These are phyloP conservation scores for Aspergillus pseudoterreus DNA, from an alignment of 2,329 filamentous ascomycete genomes.

Conservation along the genomic window DNA sequence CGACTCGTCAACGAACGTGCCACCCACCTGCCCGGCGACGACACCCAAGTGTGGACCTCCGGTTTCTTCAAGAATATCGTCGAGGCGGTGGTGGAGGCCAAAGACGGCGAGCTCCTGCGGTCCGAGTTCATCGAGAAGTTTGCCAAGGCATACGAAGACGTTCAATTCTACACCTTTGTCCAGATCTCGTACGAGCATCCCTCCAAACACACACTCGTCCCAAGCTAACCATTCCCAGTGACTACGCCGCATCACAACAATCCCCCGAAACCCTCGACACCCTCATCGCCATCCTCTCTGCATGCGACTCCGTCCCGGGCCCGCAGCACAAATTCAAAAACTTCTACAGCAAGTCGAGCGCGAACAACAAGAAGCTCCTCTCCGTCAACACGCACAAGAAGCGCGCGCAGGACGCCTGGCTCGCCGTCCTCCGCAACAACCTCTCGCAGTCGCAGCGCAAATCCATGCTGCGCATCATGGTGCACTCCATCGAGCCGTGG, in stretches of 20 bases:
- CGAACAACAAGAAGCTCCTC: constrained; percentile 65
- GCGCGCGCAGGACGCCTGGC: constrained; percentile 81
- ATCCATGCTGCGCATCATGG: constrained; percentile 68
- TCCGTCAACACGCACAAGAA: constrained; percentile 70
- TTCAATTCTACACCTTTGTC: constrained; percentile 78
- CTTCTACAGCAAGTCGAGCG: constrained; percentile 48
- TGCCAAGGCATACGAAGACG: constrained; percentile 75
- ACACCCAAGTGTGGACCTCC: constrained; percentile 67
- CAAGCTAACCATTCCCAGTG: constrained; percentile 20
- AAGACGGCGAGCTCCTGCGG: constrained; percentile 57
- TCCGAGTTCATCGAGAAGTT: constrained; percentile 75
- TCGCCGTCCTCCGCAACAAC: constrained; percentile 65
- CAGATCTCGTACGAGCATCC: constrained; percentile 61
- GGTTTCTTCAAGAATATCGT: constrained; percentile 65
- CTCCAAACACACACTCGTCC: neutral
- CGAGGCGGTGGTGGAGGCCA: constrained; percentile 56
- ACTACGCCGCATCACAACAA: constrained; percentile 29
- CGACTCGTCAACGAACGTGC: constrained; percentile 77
- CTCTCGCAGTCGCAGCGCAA: constrained; percentile 75
- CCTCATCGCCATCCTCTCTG: constrained; percentile 36
- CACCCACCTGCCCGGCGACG: constrained; percentile 56
- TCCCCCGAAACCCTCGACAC: constrained; percentile 29
- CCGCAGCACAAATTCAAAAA: constrained; percentile 34
- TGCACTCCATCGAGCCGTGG: constrained; percentile 79
- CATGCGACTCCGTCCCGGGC: constrained; percentile 64